Evolutionary conservation across 495 filamentous ascomycete genomes (phyloP).

Genomic region (Tuber calosporum): DNA sequence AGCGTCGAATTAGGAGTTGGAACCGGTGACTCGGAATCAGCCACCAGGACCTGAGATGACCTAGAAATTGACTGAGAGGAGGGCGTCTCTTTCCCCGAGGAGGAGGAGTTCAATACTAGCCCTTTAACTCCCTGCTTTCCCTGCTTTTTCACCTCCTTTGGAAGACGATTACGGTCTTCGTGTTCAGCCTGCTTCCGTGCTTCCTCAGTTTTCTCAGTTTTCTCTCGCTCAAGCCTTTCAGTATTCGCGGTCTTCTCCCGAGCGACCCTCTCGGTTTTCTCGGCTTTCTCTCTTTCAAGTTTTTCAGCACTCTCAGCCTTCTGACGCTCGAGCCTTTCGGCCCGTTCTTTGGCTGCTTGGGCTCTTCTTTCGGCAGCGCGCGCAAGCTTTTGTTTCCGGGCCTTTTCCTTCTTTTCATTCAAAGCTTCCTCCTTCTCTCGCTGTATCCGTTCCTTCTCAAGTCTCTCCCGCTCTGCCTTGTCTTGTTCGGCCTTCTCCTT

Average conservation of each 20-base stretch:
- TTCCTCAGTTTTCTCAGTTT: constrained; percentile 16
- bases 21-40: constrained; percentile 17
- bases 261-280: constrained; percentile 11
- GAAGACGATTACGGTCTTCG: constrained; percentile 18
- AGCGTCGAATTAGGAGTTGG: constrained; percentile 29
- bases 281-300: constrained; percentile 5
- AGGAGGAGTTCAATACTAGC: background rate
- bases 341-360: background rate
- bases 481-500: constrained; percentile 12
- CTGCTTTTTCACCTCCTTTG: constrained; percentile 22
- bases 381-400: background rate
- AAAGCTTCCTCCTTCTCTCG: background rate
- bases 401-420: background rate
- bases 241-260: constrained; percentile 15
- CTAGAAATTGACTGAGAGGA: background rate
- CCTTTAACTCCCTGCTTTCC: constrained; percentile 6
- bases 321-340: background rate
- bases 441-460: constrained; percentile 1
- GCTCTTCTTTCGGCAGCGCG: background rate
- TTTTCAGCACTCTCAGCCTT: background rate
- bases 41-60: background rate
- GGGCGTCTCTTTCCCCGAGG: constrained; percentile 4
- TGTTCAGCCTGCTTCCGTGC: constrained; percentile 12
- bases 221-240: constrained; percentile 15
- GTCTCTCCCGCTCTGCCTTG: constrained; percentile 4